Base-by-base conservation (phyloP, 1,139 yeast species). In the Hansenula sp. region DNA sequence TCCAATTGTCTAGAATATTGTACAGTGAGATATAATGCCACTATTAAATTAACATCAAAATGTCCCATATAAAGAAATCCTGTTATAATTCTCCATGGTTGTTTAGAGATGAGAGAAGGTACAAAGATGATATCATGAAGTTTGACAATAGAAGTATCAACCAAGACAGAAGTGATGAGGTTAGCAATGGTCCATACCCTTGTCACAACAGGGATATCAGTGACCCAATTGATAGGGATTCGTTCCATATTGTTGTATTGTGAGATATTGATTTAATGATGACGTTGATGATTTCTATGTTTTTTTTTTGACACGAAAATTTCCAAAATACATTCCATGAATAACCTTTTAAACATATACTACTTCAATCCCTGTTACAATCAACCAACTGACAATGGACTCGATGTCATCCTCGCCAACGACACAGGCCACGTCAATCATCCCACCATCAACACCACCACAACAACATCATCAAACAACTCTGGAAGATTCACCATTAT, bases 11-110 rank as follows among this genome's bases (percentile, higher is more conserved):
- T 39, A 2, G 48, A 47, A n/a, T 44, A 45, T 4, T 42, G 46
- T 4, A 45, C 29, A 2, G 50, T 29, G 12, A 39, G 25, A 26
- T 41, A 45, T 1, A 51, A 17, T 12, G 29, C n/a, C 17, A 37
- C n/a, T 5, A 53, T 11, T 5, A 52, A 30, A 14, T 37, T 35
- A 1, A 48, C 9, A 35, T 44, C 44, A 13, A 53, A 32, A 3
- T 33, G 29, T 0, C 57, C 57, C 13, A 50, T 37, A 28, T 43
- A 53, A 12, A 45, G 25, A 29, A 55, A 49, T 2, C 51, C 27
- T 2, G 55, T 43, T 9, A 53, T 6, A 2, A 52, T 25, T 28
- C 59, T 38, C 56, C 57, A 55, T 24, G 38, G 43, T 31, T 55
- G 45, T 8, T 31, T 26, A 18, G 42, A 43, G 17, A 39, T 40